Base-by-base conservation (phyloP, 495 filamentous ascomycete species). In the Stereocaulon alpinum region DNA sequence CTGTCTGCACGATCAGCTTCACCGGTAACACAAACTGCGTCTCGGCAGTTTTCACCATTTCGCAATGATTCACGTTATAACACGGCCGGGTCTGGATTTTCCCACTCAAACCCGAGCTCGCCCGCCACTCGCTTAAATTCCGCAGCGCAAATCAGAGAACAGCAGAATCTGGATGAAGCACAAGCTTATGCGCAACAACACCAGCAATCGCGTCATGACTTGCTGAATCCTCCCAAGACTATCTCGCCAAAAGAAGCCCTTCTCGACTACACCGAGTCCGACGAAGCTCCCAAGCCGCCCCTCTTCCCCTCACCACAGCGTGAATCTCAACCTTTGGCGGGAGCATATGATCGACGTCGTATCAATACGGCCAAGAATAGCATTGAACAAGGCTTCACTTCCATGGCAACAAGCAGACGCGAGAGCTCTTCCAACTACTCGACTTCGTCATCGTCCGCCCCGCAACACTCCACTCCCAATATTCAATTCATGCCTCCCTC, bases 191-290 rank as follows among this genome's bases (percentile, higher is more conserved):
- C 63, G 69, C 30, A 76, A 20, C 71, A 76, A 9, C 68, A 69
- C 4, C 62, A 64, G 41, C 58, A 55, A 53, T 40, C 59, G 37
- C 53, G 57, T 41, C 58, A 56, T 30, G 65, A 63, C 45, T 49
- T 58, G 22, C 65, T 74, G 61, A 83, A 51, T 48, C 52, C 83
- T 14, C 84, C 88, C 0, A 88, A 88, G 68, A 96, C 94, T 6
- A 96, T 98, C 55, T 98, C 93, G 15, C 93, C 93, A 34, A 95
- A 96, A 76, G 93, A 97, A 66, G 89, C 91, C 5, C 69, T 92
- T 60, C 74, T 95, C 60, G 92, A 96, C 29, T 95, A 89, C 69
- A 78, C 85, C 58, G 87, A 91, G 45, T 71, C 78, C 9, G 82
- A 87, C 15, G 86, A 85, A 0, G 85, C 86, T 55, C 73, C 80